These are phyloP conservation scores for Geranium incanum DNA, from an alignment of 441 rosid species.

Conservation along the genomic window DNA sequence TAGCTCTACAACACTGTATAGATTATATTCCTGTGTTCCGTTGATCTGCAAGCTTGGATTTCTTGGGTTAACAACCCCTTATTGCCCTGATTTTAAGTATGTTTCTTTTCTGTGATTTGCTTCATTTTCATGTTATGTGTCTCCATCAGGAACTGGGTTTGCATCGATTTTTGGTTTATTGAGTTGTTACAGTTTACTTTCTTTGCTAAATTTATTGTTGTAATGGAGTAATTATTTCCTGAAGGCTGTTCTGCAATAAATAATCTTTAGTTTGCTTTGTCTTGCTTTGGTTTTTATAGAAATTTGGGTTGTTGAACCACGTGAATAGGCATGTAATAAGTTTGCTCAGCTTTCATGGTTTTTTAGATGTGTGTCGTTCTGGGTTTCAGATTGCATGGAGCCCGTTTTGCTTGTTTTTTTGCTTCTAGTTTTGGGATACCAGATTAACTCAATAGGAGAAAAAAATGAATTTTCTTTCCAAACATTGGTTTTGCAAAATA, in stretches of 20 bases:
- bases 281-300: constrained; percentile 10
- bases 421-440: constrained; percentile 21
- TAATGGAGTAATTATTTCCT: constrained; percentile 18
- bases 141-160: neutral
- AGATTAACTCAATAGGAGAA: constrained; percentile 17
- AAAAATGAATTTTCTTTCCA: neutral
- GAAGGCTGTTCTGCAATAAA: constrained; percentile 15
- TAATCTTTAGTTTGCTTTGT: neutral
- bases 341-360: neutral
- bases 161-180: constrained; percentile 14
- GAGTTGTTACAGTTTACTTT: constrained; percentile 1
- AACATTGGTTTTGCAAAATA: constrained; percentile 5
- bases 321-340: constrained; percentile 16
- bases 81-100: constrained; percentile 39
- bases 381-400: constrained; percentile 6
- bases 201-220: constrained; percentile 16
- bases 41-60: constrained; percentile 11
- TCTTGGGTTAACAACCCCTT: constrained; percentile 13
- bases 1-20: neutral
- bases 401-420: constrained; percentile 6
- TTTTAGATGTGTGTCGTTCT: constrained; percentile 5
- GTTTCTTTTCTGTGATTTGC: constrained; percentile 11
- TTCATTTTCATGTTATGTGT: constrained; percentile 6
- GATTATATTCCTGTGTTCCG: neutral
- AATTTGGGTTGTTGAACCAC: constrained; percentile 12